A percentile compares a stretch with the other conserved stretches of the same genome.
phyloP scores from a whole-genome alignment of 2,329 filamentous ascomycete genomes.

The Stachybotrys chartarum region DNA sequence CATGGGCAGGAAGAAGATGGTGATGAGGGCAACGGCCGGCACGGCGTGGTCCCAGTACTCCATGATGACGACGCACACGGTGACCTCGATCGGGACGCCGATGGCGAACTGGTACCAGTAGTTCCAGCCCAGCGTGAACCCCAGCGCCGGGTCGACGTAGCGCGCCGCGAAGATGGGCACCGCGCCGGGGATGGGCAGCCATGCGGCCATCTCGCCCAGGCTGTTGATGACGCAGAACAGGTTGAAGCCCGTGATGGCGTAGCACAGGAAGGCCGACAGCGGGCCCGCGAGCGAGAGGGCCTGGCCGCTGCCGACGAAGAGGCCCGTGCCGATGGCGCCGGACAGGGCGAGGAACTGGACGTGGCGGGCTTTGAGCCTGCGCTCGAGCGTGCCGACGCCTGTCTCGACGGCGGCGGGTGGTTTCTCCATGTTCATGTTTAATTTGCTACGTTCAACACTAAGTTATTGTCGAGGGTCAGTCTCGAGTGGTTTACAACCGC shows the following conservation, averaged over 20 bases:
- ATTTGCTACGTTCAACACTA: too few relatives aligned
- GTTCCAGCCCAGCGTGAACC: constrained; percentile 21
- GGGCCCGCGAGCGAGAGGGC: constrained; percentile 34
- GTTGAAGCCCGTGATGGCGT: constrained; percentile 36
- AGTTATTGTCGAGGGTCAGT: too few relatives aligned
- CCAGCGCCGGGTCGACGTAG: constrained; percentile 39
- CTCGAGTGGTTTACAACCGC: too few relatives aligned
- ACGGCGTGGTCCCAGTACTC: constrained; percentile 32
- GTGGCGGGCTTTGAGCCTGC: constrained; percentile 31
- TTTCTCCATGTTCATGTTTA: too few relatives aligned
- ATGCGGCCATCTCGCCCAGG: constrained; percentile 54
- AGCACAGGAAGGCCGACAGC: constrained; percentile 32
- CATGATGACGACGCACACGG: constrained; percentile 36
- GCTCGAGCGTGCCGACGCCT: constrained; percentile 28
- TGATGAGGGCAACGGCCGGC: constrained; percentile 23
- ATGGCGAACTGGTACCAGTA: constrained; percentile 46
- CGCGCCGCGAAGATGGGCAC: constrained; percentile 41
- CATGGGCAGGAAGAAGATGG: constrained; percentile 28
- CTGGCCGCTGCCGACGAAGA: constrained; percentile 36
- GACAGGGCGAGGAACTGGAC: constrained; percentile 34
- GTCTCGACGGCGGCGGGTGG: constrained; percentile 14
- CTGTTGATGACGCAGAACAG: constrained; percentile 40
- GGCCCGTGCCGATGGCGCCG: constrained; percentile 34
- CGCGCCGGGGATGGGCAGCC: constrained; percentile 51
- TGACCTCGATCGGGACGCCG: constrained; percentile 40